Evolutionary conservation across 495 filamentous ascomycete genomes (phyloP), one percentile per base, ranked within the genome.

Genomic region (Aspergillus cavernicola): DNA sequence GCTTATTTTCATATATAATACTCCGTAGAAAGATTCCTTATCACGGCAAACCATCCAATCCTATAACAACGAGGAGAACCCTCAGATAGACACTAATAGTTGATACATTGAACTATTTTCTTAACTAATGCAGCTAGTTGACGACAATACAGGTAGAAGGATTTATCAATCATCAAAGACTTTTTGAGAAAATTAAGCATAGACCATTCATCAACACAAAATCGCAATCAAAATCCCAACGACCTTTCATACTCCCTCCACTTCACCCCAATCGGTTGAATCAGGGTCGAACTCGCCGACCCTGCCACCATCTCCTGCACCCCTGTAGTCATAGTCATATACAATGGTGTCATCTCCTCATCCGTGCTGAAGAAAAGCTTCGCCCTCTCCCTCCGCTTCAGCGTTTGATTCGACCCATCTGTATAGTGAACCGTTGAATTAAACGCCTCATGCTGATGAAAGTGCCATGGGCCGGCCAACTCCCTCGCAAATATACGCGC

Each of bases 341-440:
- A 72, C 31, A 76, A 48, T 9, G 70, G 68, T 18, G 60, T 68
- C 61, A 74, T 64, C 6, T 56, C 22, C 6, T 66, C 71, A 54
- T 76, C 71, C 4, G 67, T 67, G 47, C 68, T 73, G 37, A 73
- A 74, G 42, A 65, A 69, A 7, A 73, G 39, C 60, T 70, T 63
- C 8, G 71, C 71, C 23, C 73, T 52, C 52, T 72, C 70, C 16
- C 71, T 49, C n/a, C 68, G 52, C 20, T 66, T 66, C 33, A 66
- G 70, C 15, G 60, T 53, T 10, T 55, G 59, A 19, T 36, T 45
- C 0, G 56, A 55, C 9, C 68, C 68, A 56, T 76, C 70, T 6
- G 57, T 64, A 42, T 65, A 74, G 20, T 60, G 15, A 8, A 73
- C 65, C 10, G 62, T 64, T 8, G 71, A 70, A 45, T 65, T 69